Base-by-base conservation (phyloP, 139 green algal genomes). In the Coelastrella sp. region DNA sequence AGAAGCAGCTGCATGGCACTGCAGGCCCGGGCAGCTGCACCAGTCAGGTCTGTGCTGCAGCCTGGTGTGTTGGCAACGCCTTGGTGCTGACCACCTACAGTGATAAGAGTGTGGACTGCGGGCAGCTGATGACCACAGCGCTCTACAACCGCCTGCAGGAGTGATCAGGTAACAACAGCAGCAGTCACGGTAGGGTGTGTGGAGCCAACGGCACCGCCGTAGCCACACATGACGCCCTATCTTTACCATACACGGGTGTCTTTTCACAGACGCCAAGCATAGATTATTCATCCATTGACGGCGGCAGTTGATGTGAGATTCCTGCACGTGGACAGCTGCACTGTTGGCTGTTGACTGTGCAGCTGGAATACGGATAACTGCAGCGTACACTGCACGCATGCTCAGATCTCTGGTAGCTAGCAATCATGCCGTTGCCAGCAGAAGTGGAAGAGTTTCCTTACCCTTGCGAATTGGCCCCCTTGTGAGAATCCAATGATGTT, bases 401-500 rank as follows among this genome's bases (percentile, higher is more conserved):
- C 75, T 17, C 19, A 25, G 78, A 11, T 84, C 17, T n/a, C 17
- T 57, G 25, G 35, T 49, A 49, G 35, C 35, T 49, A 49, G 35
- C 35, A 49, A 5, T 49, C 35, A 49, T 49, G 35, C 35, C 35
- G 35, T 49, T 49, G 35, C 35, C 35, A 49, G 35, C 35, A 49
- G 35, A 49, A 49, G 35, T 49, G 35, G 73, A 12, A 25, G 56
- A 49, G 35, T 49, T 49, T n/a, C 20, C 93, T 90, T 72, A 96
- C 94, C 86, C 97, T 87, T 91, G 98, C 79, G 93, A 99, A 98
- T 93, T 98, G 97, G 0, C 97, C 96, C 25, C 95, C 96, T 91
- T 99, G 97, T 6, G 86, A 95, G 91, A 99, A 98, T 22, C 97
- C 97, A 15, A 99, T 89, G 0, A 94, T 95, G 88, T 98, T 97